These are phyloP conservation scores for Naumovozyma castellii DNA, from an alignment of 805 yeast species.

Conservation along the genomic window DNA sequence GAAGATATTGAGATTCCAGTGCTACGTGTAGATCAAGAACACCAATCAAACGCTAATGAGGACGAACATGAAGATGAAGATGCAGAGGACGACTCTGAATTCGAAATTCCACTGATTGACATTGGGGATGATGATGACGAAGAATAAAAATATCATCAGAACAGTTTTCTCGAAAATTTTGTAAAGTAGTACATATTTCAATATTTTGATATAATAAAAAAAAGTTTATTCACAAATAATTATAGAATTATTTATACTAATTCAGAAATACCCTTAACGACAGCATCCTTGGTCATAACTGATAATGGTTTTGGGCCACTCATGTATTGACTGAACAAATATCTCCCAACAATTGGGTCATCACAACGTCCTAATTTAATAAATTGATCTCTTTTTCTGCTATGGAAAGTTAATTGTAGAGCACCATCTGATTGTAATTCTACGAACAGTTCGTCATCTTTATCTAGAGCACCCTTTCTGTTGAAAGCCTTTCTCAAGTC, in stretches of 20 bases:
- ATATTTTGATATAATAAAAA: neutral
- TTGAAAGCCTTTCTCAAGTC: slow-evolving; percentile 55
- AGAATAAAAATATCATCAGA: slow-evolving; percentile 1
- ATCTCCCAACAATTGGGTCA: slow-evolving; percentile 52
- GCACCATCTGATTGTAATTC: slow-evolving; percentile 43
- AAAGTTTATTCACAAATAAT: neutral
- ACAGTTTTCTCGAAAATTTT: too few relatives aligned
- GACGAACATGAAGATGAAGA: slow-evolving; percentile 9
- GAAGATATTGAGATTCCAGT: slow-evolving; percentile 1
- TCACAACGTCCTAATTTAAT: slow-evolving; percentile 47
- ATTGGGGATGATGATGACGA: slow-evolving; percentile 15
- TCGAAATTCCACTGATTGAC: slow-evolving; percentile 25
- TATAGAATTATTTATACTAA: slow-evolving; percentile 7
- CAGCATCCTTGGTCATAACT: slow-evolving; percentile 20
- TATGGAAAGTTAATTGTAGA: slow-evolving; percentile 37
- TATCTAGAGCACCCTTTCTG: slow-evolving; percentile 63
- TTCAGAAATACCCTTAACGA: slow-evolving; percentile 14
- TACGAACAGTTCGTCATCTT: slow-evolving; percentile 57
- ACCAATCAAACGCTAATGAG: slow-evolving; percentile 3
- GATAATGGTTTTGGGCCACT: slow-evolving; percentile 40
- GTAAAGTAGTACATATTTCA: neutral
- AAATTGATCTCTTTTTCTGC: slow-evolving; percentile 31
- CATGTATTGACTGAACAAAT: slow-evolving; percentile 68
- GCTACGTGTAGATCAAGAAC: too few relatives aligned
- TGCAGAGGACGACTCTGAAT: slow-evolving; percentile 23